Evolutionary conservation across 208 protist genomes (phyloP), one percentile per base, ranked within the genome.

Genomic region (Cochliopodium minus): DNA sequence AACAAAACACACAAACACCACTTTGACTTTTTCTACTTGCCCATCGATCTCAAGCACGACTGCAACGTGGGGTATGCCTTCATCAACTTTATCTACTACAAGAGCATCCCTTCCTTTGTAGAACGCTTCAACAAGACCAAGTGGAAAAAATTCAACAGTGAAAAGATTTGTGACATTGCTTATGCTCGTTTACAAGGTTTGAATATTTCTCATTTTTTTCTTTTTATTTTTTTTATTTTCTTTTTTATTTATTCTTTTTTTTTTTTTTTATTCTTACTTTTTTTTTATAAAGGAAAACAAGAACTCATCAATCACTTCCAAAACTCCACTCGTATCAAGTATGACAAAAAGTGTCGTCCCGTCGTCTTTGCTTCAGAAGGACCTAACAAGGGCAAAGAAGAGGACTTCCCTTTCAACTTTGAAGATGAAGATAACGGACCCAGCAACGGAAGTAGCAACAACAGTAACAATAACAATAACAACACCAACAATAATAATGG

Each of bases 11-110:
- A 70, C 28, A 25, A 45, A 22, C 59, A 60, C 32, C 43, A 42
- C 0, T 81, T 69, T 64, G 74, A 81, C 38, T 79, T 81, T 40
- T 67, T 83, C 40, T 81, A 83, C 59, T 51, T 83, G 4, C 77
- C 77, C 2, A 79, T 83, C 25, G 77, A 83, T 55, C 74, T 73
- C 40, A 45, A 77, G 67, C 77, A 69, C 48, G 69, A 73, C 36
- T 78, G 70, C 57, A 81, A 78, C 53, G 60, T 74, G 34, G 77
- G 77, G 11, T 83, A 83, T 58, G 75, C 77, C 7, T 83, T 83
- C 56, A 71, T 83, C 29, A 81, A 83, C 57, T 79, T 83, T 46
- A 62, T 62, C 35, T n/a, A 64, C 28, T 38, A 51, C 17, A 38
- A 35, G 0, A 36, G 1, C 17, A 74, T 83, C 23, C 22, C 54